Base-by-base conservation (phyloP, 306 rosid species). In the Comarum palustre region DNA sequence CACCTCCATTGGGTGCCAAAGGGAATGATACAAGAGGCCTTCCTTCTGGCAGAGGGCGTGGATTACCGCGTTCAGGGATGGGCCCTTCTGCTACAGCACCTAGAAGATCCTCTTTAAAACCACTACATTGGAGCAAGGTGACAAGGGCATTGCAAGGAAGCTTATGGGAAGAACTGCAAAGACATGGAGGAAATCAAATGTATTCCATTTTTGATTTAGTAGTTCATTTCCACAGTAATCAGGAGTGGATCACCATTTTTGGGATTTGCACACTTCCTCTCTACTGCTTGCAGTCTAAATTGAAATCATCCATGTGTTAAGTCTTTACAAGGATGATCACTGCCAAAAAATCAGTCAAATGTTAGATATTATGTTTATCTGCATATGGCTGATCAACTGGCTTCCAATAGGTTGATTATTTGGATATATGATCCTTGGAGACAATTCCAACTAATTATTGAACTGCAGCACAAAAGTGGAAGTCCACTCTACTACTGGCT, bases 51-150 rank as follows among this genome's bases (percentile, higher is more conserved):
- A 91, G 96, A 86, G 97, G 99, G 51, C 97, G 96, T 76, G 99
- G 99, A 59, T 69, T 74, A n/a, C 64, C 86, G 42, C 95, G 97
- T 16, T 87, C 85, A 42, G 89, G 89, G 51, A 70, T 68, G 71
- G 84, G 89, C 66, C 87, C 79, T 24, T 17, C 71, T 73, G 74
- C 82, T 31, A 51, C 84, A 79, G 87, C 84, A 34, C 75, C 96
- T 61, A 85, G 86, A 14, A 68, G 92, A 31, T 91, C 99, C 81
- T 84, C 97, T 39, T 84, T 91, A 73, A 95, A 90, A 79, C 99
- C 99, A 59, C 76, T 95, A 54, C 96, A 95, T 75, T 95, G 99
- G 99, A 88, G 90, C 89, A 95, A 95, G 83, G 96, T 95, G 27
- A 82, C 97, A 69, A 89, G 95, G 84, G 97, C 90, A 29, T 58